phyloP scores from a whole-genome alignment of 225 moss, liverwort and hornwort genomes.

The Ulota crispa region DNA sequence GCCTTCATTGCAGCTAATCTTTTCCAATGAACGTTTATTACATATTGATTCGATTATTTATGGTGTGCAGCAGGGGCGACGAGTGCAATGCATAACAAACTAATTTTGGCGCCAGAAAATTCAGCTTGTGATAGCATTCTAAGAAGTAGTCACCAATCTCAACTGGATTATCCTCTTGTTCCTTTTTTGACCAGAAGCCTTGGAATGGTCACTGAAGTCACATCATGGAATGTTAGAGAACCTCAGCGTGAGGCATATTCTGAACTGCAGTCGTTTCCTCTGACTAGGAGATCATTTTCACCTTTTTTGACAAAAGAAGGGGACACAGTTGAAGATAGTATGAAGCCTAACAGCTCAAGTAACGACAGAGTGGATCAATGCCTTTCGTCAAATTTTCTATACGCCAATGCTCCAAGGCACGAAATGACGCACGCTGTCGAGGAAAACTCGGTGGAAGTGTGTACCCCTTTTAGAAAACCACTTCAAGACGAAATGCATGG shows the following conservation, averaged over 20 bases:
- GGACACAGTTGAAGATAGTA: constrained; percentile 1
- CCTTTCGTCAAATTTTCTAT: constrained; percentile 39
- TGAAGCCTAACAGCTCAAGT: constrained; percentile 21
- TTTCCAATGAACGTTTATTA: not conserved
- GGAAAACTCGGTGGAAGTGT: constrained; percentile 24
- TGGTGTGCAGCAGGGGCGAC: constrained; percentile 34
- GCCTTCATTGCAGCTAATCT: not conserved
- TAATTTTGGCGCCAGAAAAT: constrained; percentile 12
- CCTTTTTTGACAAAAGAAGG: not conserved
- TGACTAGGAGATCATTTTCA: constrained; percentile 22
- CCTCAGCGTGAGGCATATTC: constrained; percentile 20
- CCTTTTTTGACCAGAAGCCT: constrained; percentile 21
- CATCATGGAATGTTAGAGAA: constrained; percentile 26
- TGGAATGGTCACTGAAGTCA: constrained; percentile 19
- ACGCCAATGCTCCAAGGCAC: constrained; percentile 14
- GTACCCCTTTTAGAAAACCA: constrained; percentile 19
- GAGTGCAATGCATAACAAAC: constrained; percentile 5
- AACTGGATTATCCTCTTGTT: constrained; percentile 10
- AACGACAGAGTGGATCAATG: constrained; percentile 27
- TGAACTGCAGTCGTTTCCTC: constrained; percentile 30
- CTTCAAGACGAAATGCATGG: constrained; percentile 15
- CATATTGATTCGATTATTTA: not conserved
- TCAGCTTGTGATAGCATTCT: constrained; percentile 25
- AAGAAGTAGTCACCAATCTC: constrained; percentile 1
- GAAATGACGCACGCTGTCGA: constrained; percentile 13